Base-by-base conservation (phyloP, 805 yeast species). In the Candida palmyrensis region DNA sequence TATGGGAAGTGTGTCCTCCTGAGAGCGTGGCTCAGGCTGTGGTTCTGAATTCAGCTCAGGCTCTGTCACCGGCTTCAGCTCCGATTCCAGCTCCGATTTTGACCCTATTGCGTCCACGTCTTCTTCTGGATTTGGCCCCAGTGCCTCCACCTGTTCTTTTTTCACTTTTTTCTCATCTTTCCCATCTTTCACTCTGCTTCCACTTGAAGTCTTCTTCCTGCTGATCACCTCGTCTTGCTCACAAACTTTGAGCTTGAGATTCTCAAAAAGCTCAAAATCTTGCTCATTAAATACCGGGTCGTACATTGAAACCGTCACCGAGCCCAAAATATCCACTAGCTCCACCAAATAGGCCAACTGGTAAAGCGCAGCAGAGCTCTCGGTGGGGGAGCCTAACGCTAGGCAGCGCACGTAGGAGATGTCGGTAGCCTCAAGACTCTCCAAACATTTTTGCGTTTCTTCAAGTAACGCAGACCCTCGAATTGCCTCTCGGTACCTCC, bases 351-450 rank as follows among this genome's bases (percentile, higher is more conserved):
- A 52, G 1, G 87, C 88, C 7, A 82, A 49, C 53, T 84, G 95
- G 50, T 70, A 82, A 25, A 75, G 56, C 2, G 90, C 82, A 16
- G 73, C 71, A n/a, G 47, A 51, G 34, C 75, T 79, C 5, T 71
- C 71, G 10, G 71, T 53, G 3, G 86, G 82, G 4, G 77, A 66
- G 0, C 94, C 95, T 14, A 84, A 57, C 0, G 90, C 94, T 19
- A 84, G 53, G 45, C 90, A 83, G 44, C 87, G 60, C 39, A 84
- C 66, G 18, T 38, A 43, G 4, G 43, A 36, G 21, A 49, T 25
- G 11, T 17, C 17, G 4, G 3, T 15, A 13, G 19, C 15, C 5
- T 24, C 8, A 8, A 29, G 21, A 2, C 25, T 22, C 3, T 36
- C 33, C 5, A 63, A 31, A 0, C 43, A 27, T 4, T 43, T 33